These are phyloP conservation scores for Kokia cookei DNA, from an alignment of 441 rosid species.

Conservation along the genomic window DNA sequence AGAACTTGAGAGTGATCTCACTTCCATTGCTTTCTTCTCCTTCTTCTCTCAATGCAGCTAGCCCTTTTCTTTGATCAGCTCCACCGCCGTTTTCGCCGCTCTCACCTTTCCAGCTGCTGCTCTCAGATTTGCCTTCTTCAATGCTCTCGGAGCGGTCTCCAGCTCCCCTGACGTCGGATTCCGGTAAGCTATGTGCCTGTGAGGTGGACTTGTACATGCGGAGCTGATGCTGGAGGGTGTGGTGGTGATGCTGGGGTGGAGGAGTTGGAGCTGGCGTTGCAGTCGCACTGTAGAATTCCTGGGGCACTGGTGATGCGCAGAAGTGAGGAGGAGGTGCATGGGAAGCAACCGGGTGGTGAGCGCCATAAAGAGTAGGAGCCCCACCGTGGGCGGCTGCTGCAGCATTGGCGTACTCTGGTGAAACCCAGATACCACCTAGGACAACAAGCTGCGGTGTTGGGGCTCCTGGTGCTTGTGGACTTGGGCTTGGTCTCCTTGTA, in stretches of 20 bases:
- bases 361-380: slow-evolving; percentile 38
- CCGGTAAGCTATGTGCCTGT: slow-evolving; percentile 49
- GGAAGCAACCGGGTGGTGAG: slow-evolving; percentile 36
- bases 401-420: slow-evolving; percentile 77
- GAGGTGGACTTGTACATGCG: slow-evolving; percentile 47
- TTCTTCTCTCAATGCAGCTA: slow-evolving; percentile 65
- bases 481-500: slow-evolving; percentile 92
- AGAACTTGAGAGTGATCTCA: slow-evolving; percentile 73
- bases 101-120: slow-evolving; percentile 74
- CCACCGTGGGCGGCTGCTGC: slow-evolving; percentile 48
- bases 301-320: slow-evolving; percentile 54
- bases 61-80: slow-evolving; percentile 52
- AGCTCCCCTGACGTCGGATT: slow-evolving; percentile 37
- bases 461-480: slow-evolving; percentile 65
- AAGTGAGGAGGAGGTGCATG: slow-evolving; percentile 60
- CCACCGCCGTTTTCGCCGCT: slow-evolving; percentile 37
- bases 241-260: slow-evolving; percentile 28
- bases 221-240: slow-evolving; percentile 48
- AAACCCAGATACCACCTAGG: slow-evolving; percentile 93
- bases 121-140: slow-evolving; percentile 80
- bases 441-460: slow-evolving; percentile 67
- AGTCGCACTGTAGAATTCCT: slow-evolving; percentile 54
- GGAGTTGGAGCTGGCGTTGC: slow-evolving; percentile 11
- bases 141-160: slow-evolving; percentile 75
- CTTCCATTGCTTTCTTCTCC: slow-evolving; percentile 80